phyloP scores from a whole-genome alignment of 192 early-diverging fungal species.

The Rhizoclosmatium globosum region DNA sequence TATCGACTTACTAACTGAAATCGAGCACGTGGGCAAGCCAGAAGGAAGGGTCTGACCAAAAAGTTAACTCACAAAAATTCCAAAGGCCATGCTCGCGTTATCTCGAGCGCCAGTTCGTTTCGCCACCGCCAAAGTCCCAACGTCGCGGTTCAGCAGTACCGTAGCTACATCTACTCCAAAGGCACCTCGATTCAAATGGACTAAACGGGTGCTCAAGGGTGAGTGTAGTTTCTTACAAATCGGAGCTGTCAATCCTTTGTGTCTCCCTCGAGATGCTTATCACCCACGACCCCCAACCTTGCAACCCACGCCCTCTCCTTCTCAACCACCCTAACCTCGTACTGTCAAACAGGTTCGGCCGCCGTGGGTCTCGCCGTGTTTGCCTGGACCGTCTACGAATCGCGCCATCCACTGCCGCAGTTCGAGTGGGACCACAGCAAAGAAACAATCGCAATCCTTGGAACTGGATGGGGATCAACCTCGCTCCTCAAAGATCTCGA shows the following conservation, averaged over 20 bases:
- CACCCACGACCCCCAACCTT: background rate
- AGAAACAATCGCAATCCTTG: slow-evolving; percentile 60
- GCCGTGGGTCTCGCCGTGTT: slow-evolving; percentile 5
- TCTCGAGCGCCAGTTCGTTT: background rate
- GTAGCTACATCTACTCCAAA: background rate
- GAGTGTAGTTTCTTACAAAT: background rate
- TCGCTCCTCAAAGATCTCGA: slow-evolving; percentile 78
- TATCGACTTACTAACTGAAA: no score
- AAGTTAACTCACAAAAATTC: no score
- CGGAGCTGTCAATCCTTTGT: background rate
- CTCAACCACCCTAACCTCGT: background rate
- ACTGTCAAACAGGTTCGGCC: background rate
- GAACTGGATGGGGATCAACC: slow-evolving; percentile 57
- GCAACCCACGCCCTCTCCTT: background rate
- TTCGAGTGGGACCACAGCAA: slow-evolving; percentile 59
- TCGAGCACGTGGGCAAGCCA: no score
- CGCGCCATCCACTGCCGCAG: slow-evolving; percentile 54
- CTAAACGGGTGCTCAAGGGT: slow-evolving; percentile 28
- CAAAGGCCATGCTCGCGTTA: no score
- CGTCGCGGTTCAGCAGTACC: slow-evolving; percentile 1
- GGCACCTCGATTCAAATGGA: slow-evolving; percentile 34
- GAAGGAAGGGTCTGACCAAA: no score
- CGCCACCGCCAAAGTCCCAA: background rate
- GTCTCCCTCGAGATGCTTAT: background rate
- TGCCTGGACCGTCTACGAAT: slow-evolving; percentile 47